Base-by-base conservation (phyloP, 768 basidiomycete species). In the Termitomyces sp. region DNA sequence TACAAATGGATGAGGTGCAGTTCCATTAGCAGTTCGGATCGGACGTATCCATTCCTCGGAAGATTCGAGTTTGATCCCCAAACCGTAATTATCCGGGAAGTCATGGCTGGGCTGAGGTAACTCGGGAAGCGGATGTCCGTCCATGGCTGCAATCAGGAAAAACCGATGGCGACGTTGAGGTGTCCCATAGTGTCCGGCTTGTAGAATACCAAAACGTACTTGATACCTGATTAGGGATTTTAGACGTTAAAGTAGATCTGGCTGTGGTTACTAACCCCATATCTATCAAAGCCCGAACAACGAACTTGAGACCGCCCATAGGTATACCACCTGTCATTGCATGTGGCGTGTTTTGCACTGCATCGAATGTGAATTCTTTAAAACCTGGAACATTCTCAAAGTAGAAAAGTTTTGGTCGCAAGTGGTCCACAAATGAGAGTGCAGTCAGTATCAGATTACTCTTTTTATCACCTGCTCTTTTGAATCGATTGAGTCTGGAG, bases 221-320 rank as follows among this genome's bases (percentile, higher is more conserved):
- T 85, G 84, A 64, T 86, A 83, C 2, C 81, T 83, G 63, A 15
- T 51, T 16, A 36, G 12, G 10, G 28, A 54, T 50, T 50, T 44
- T 47, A 44, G 28, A 31, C 26, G 8, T 49, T 16, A 51, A 29
- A 26, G 18, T 36, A 47, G 22, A 55, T 41, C 4, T 28, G 57
- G 34, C 31, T 52, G 7, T 45, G 31, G n/a, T 9, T 39, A 60
- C 74, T 53, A 67, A 91, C 90, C 78, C 78, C 81, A 94, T 82
- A 31, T 84, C 81, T 4, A 85, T 64, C 59, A 93, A 65, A 0
- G 83, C 81, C 4, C 84, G 73, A 0, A 83, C 65, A 20, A 91
- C 64, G 18, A 92, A 76, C 67, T 90, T 92, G 1, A 92, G 65
- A 0, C 88, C 88, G 7, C 92, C 91, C 78, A 82, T 82, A n/a